phyloP scores from a whole-genome alignment of 1,284 basidiomycete species.

The Naganishia sp. region DNA sequence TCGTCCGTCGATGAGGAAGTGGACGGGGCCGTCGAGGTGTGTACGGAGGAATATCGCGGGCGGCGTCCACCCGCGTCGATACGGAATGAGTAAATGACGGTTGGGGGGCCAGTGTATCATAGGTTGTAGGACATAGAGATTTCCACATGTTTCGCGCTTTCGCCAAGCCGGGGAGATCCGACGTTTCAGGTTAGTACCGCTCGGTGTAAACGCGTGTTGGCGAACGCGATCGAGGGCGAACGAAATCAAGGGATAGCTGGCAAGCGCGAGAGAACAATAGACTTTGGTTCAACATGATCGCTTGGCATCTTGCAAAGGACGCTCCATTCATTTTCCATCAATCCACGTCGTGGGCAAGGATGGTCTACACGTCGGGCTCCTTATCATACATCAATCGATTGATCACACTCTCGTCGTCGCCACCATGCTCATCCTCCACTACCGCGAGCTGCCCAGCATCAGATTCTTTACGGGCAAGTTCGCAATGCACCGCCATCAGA shows the following conservation, averaged over 20 bases:
- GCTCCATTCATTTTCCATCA: background rate
- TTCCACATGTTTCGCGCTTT: too few relatives aligned
- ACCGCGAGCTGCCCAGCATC: background rate
- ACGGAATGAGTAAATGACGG: background rate
- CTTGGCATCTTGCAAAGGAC: background rate
- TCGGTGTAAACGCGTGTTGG: too few relatives aligned
- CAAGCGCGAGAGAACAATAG: background rate
- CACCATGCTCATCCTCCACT: background rate
- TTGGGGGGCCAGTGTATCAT: slow-evolving; percentile 1
- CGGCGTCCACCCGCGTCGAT: background rate
- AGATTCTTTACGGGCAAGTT: background rate
- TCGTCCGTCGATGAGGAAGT: background rate
- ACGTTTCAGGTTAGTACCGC: slow-evolving; percentile 18
- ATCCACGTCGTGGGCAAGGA: background rate
- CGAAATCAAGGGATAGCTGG: background rate
- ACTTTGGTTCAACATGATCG: too few relatives aligned
- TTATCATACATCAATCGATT: background rate
- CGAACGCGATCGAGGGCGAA: too few relatives aligned
- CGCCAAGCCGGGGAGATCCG: too few relatives aligned
- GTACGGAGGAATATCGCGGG: background rate
- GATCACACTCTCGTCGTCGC: background rate
- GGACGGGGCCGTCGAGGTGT: background rate
- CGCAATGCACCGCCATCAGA: slow-evolving; percentile 27
- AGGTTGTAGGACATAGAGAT: background rate
- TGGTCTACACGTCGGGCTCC: background rate